These are phyloP conservation scores for Serendipita sp. DNA, from an alignment of 768 basidiomycete genomes.

Conservation along the genomic window DNA sequence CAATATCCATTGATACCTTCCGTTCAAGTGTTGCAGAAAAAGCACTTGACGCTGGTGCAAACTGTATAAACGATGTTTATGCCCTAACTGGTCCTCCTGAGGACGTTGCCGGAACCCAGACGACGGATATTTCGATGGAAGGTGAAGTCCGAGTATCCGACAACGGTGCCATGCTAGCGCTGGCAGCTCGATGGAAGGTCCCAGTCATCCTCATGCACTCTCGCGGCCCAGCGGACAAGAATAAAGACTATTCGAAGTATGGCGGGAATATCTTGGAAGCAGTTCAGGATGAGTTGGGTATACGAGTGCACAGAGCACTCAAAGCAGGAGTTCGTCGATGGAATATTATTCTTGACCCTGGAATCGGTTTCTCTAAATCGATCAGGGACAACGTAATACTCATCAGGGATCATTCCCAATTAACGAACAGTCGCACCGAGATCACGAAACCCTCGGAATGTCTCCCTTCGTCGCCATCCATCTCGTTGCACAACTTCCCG, in stretches of 20 bases:
- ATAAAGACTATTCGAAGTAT: conserved; percentile 47
- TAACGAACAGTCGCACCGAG: conserved; percentile 27
- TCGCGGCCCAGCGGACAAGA: conserved; percentile 58
- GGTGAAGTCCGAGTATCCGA: conserved; percentile 20
- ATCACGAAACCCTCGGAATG: conserved; percentile 19
- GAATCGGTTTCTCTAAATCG: conserved; percentile 87
- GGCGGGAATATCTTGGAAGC: conserved; percentile 40
- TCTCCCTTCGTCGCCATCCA: conserved; percentile 6
- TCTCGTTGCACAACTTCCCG: conserved; percentile 37
- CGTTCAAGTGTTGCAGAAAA: conserved; percentile 62
- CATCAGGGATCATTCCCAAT: conserved; percentile 31
- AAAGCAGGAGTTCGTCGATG: conserved; percentile 64
- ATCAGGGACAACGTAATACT: conserved; percentile 56
- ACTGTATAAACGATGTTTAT: conserved; percentile 86
- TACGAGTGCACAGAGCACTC: conserved; percentile 47
- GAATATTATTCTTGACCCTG: conserved; percentile 83
- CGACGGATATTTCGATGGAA: conserved; percentile 8
- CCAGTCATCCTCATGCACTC: conserved; percentile 94
- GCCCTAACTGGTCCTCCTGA: conserved; percentile 55
- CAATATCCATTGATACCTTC: conserved; percentile 80
- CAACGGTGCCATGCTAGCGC: conserved; percentile 43
- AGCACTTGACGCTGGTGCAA: conserved; percentile 68
- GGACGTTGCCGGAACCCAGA: conserved; percentile 19
- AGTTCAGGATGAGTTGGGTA: conserved; percentile 55
- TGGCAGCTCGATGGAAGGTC: conserved; percentile 46